phyloP scores from a whole-genome alignment of 202 grass and related monocot genomes.

The Bolboschoenoplectus hybrid region DNA sequence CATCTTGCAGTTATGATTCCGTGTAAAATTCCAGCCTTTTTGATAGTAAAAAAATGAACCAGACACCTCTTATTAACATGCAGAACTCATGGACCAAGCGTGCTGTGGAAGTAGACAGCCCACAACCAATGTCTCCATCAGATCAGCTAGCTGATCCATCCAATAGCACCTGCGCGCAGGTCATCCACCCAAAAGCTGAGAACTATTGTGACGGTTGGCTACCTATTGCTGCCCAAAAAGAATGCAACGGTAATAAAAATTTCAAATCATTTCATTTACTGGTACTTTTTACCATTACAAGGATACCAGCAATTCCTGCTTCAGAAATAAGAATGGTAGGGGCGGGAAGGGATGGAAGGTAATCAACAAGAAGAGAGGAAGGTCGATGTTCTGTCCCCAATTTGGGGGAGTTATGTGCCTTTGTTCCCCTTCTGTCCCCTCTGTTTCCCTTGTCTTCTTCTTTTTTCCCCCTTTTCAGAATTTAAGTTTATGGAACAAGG shows the following conservation, averaged over 20 bases:
- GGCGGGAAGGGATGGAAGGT: neutral
- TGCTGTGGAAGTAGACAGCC: constrained; percentile 64
- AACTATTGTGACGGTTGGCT: constrained; percentile 55
- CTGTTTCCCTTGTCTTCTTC: neutral
- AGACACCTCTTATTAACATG: constrained; percentile 40
- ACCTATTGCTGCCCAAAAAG: constrained; percentile 51
- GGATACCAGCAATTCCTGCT: neutral
- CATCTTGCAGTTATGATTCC: constrained; percentile 3
- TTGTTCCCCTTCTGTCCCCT: neutral
- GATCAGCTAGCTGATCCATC: constrained; percentile 64
- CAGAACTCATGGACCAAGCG: constrained; percentile 83
- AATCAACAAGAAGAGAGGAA: neutral
- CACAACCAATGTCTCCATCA: constrained; percentile 58
- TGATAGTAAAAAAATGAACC: constrained; percentile 29
- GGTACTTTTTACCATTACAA: neutral
- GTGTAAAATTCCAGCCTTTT: constrained; percentile 12
- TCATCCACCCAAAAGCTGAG: constrained; percentile 60
- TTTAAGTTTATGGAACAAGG: neutral
- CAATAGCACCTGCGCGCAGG: constrained; percentile 78
- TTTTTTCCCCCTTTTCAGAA: neutral
- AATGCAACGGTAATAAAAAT: constrained; percentile 51
- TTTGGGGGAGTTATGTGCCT: neutral
- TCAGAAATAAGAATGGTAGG: neutral
- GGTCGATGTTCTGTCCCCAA: neutral
- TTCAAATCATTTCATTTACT: neutral